Evolutionary conservation across 2,329 filamentous ascomycete species (phyloP).

Genomic region (Aotearoamyces nothofagi): DNA sequence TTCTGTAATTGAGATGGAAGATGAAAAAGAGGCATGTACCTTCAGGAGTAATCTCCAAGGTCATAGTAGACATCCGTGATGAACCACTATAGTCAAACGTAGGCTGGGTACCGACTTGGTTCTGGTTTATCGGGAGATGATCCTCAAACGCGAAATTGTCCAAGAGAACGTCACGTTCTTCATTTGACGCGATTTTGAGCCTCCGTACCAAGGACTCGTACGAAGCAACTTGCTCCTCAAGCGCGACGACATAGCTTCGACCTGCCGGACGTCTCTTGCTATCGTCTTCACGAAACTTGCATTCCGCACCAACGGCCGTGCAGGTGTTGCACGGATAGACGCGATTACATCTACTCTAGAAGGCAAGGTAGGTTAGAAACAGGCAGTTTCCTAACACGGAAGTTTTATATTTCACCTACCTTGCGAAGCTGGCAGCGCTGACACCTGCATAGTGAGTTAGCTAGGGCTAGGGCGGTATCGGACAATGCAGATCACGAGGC

Average conservation of each 20-base stretch:
- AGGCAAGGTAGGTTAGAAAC: background rate
- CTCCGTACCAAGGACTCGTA: background rate
- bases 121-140: background rate
- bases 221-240: background rate
- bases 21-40: too few species aligned
- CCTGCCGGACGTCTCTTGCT: background rate
- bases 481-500: too few species aligned
- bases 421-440: slow-evolving; percentile 1
- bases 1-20: background rate
- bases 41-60: background rate
- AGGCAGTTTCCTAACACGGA: too few species aligned
- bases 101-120: background rate
- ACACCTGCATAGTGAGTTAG: too few species aligned
- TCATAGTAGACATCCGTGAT: slow-evolving; percentile 1
- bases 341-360: background rate
- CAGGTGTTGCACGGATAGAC: background rate
- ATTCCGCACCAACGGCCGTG: background rate
- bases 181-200: background rate
- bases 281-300: background rate
- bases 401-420: background rate
- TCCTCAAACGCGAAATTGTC: background rate
- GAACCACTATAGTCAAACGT: background rate
- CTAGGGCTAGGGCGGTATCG: too few species aligned
- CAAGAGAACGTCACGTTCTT: background rate
- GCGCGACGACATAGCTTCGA: background rate